Base-by-base conservation (phyloP, 768 basidiomycete genomes). In the Hemileccinum impolitum region DNA sequence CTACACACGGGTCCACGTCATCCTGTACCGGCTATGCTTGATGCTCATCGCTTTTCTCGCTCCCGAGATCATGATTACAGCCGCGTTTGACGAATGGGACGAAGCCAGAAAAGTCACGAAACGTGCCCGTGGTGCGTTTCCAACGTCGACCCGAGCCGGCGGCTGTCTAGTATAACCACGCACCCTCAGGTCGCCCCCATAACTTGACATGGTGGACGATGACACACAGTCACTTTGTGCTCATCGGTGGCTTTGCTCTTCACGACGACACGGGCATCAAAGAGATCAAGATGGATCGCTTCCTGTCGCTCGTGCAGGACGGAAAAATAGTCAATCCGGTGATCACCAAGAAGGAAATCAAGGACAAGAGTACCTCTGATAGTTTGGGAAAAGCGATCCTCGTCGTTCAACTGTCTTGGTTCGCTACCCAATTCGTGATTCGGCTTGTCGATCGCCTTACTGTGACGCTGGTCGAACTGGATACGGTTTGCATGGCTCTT, bases 141-240 rank as follows among this genome's bases (percentile, higher is more conserved):
- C n/a, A n/a, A n/a, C 11, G 13, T 21, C 12, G 3, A 30, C 6
- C 13, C 6, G 3, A 18, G n/a, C n/a, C n/a, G n/a, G n/a, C n/a
- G n/a, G 11, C 5, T 8, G 17, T 19, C 17, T 11, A 4, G 21
- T 19, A 28, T 45, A 32, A 17, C 10, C 39, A 34, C 9, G 7
- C 15, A 23, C 39, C 6, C 10, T n/a, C 21, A 34, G 39, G 17
- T 3, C 21, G n/a, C n/a, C n/a, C n/a, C n/a, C n/a, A n/a, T n/a
- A n/a, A n/a, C n/a, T n/a, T n/a, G n/a, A n/a, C n/a, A n/a, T 41
- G 47, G 47, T 42, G 40, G 47, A 48, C 39, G 4, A 41, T 15
- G 40, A 36, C 40, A 4, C 39, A 42, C 8, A 48, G 34, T 15
- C 12, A 48, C 17, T 42, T 48, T 14, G 12, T 34, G 2, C 4